Percentiles rank a stretch among this genome's conserved stretches.
phyloP scores from a whole-genome alignment of 2,329 filamentous ascomycete species.

The Sphaerulina populicola region DNA sequence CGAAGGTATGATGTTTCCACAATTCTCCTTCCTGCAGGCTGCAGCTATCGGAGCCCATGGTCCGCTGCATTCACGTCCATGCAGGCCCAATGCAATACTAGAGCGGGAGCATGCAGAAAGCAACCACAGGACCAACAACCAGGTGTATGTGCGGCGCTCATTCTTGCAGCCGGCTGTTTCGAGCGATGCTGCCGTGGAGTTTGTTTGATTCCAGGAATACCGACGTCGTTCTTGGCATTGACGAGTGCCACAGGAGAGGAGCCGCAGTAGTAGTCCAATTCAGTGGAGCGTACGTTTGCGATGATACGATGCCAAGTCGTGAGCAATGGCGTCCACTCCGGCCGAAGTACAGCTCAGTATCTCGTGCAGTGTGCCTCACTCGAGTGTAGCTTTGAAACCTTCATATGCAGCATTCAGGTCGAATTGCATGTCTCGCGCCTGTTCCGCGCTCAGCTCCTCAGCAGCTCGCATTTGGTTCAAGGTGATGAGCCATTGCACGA shows the following conservation, averaged over 20 bases:
- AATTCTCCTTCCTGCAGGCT: background rate
- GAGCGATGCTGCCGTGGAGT: background rate
- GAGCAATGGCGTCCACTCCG: too few relatives aligned
- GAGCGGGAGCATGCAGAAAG: background rate
- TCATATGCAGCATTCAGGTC: constrained; percentile 93
- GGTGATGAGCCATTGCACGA: constrained; percentile 95
- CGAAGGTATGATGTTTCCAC: background rate
- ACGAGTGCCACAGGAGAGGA: too few relatives aligned
- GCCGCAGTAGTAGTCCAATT: too few relatives aligned
- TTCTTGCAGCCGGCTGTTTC: background rate
- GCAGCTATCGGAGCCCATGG: background rate
- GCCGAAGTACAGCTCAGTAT: too few relatives aligned
- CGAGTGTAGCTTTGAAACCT: constrained; percentile 76
- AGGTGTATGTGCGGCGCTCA: background rate
- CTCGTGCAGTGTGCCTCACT: constrained; percentile 16
- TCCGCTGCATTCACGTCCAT: background rate
- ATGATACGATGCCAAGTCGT: too few relatives aligned
- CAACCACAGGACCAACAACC: background rate
- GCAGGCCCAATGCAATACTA: background rate
- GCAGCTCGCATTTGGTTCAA: constrained; percentile 97
- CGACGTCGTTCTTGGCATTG: too few relatives aligned
- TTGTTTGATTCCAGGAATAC: background rate
- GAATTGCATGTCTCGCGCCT: constrained; percentile 79
- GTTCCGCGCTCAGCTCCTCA: constrained; percentile 78
- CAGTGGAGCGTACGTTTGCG: too few relatives aligned